These are phyloP conservation scores for Saccharomycopsis synnaedendra DNA, from an alignment of 805 yeast species.

Conservation along the genomic window DNA sequence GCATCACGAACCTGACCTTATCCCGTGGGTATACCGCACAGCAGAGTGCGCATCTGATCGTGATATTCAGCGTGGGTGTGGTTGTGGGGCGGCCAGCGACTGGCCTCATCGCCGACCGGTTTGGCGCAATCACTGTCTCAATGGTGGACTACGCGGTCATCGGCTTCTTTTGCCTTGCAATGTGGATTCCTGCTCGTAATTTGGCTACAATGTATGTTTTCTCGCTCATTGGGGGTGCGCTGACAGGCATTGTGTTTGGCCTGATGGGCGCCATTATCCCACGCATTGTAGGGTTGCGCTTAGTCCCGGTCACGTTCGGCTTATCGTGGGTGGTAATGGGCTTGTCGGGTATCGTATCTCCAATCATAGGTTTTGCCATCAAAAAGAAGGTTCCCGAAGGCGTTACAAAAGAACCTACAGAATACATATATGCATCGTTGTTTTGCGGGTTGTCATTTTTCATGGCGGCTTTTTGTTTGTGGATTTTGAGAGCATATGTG, in stretches of 20 bases:
- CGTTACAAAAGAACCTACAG: constrained; percentile 13
- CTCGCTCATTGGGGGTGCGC: constrained; percentile 39
- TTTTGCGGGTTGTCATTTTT: constrained; percentile 49
- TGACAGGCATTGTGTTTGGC: constrained; percentile 55
- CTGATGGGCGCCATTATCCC: constrained; percentile 40
- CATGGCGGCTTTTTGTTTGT: constrained; percentile 31
- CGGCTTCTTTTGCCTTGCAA: constrained; percentile 31
- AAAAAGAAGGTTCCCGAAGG: constrained; percentile 20
- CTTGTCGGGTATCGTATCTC: constrained; percentile 40
- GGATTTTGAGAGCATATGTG: constrained; percentile 43
- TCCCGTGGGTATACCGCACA: constrained; percentile 44
- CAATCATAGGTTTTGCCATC: constrained; percentile 46
- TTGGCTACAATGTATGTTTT: constrained; percentile 43
- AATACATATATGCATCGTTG: constrained; percentile 41
- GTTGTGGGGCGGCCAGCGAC: constrained; percentile 43
- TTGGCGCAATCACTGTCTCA: constrained; percentile 41
- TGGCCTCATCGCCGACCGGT: constrained; percentile 38
- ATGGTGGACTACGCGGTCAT: constrained; percentile 28
- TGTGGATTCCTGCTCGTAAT: constrained; percentile 50
- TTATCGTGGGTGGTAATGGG: constrained; percentile 46
- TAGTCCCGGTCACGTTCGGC: constrained; percentile 36
- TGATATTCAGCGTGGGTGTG: constrained; percentile 50
- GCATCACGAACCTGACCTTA: constrained; percentile 47
- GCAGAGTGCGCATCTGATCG: constrained; percentile 47
- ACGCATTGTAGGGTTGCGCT: constrained; percentile 41